phyloP scores from a whole-genome alignment of 192 early-diverging fungal species.

The Coemansia sp. region DNA sequence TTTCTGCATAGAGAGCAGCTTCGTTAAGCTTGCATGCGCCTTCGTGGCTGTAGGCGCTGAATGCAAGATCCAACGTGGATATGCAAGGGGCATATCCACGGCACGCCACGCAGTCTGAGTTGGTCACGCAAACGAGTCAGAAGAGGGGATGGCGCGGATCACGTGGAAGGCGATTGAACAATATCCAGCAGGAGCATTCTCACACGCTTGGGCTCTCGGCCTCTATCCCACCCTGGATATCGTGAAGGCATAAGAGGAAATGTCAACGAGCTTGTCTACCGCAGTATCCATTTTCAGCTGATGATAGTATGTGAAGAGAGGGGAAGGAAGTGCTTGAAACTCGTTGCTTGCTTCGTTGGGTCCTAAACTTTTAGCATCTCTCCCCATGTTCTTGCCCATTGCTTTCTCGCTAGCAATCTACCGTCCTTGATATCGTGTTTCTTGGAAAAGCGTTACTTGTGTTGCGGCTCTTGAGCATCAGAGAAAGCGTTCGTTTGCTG shows the following conservation, averaged over 20 bases:
- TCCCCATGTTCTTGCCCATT: too few relatives aligned
- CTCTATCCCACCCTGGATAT: background rate
- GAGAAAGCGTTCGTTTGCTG: too few relatives aligned
- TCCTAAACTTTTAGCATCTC: too few relatives aligned
- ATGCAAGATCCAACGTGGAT: background rate
- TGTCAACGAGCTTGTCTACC: background rate
- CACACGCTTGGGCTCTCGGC: background rate
- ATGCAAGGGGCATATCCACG: background rate
- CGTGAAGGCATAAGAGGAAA: slow-evolving; percentile 25
- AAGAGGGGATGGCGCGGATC: background rate
- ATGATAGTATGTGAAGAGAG: too few relatives aligned
- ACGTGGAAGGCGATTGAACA: background rate
- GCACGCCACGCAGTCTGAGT: background rate
- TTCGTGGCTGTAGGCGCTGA: background rate
- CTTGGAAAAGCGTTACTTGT: too few relatives aligned
- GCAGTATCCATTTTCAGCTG: slow-evolving; percentile 26
- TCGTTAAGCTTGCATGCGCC: slow-evolving; percentile 1
- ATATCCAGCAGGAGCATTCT: background rate
- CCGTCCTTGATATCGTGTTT: too few relatives aligned
- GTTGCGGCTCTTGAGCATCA: too few relatives aligned
- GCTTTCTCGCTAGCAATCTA: too few relatives aligned
- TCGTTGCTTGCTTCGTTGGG: too few relatives aligned
- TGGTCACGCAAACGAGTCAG: background rate
- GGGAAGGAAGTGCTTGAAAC: too few relatives aligned
- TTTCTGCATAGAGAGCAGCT: slow-evolving; percentile 16